phyloP scores from a whole-genome alignment of 75 land plant species.

The Cunninghamia lanceolata region DNA sequence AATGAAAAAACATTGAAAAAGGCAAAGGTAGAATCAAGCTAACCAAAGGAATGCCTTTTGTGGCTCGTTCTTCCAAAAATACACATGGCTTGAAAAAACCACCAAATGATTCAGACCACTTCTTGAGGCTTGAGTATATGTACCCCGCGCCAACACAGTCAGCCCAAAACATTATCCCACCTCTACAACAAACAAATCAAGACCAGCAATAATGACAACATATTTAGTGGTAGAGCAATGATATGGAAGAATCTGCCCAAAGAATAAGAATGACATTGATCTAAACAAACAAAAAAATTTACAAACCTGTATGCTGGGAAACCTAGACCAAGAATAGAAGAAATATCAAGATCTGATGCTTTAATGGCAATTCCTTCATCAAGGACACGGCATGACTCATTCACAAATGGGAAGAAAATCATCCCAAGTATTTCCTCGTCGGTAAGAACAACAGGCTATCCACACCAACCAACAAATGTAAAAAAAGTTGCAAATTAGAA shows the following conservation, averaged over 20 bases:
- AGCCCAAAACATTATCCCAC: constrained; percentile 94
- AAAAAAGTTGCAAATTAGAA: background rate
- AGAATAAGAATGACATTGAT: background rate
- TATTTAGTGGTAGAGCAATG: background rate
- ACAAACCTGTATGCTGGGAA: constrained; percentile 47
- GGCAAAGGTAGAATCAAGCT: constrained; percentile 6
- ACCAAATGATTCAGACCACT: constrained; percentile 75
- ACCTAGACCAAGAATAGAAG: constrained; percentile 79
- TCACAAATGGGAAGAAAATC: constrained; percentile 89
- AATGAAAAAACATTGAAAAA: background rate
- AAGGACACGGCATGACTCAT: constrained; percentile 73
- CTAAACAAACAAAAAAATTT: background rate
- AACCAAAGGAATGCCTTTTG: constrained; percentile 78
- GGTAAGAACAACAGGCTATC: constrained; percentile 54
- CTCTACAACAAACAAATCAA: constrained; percentile 46
- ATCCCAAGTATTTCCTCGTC: constrained; percentile 88
- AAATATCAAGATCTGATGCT: constrained; percentile 89
- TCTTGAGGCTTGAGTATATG: constrained; percentile 60
- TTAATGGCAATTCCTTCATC: constrained; percentile 74
- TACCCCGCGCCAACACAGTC: constrained; percentile 66
- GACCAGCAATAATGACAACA: background rate
- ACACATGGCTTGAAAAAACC: constrained; percentile 75
- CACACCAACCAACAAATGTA: constrained; percentile 2
- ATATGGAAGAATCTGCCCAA: background rate
- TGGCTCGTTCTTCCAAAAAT: constrained; percentile 83